phyloP scores from a whole-genome alignment of 495 filamentous ascomycete species.

The Tricharina praecox region DNA sequence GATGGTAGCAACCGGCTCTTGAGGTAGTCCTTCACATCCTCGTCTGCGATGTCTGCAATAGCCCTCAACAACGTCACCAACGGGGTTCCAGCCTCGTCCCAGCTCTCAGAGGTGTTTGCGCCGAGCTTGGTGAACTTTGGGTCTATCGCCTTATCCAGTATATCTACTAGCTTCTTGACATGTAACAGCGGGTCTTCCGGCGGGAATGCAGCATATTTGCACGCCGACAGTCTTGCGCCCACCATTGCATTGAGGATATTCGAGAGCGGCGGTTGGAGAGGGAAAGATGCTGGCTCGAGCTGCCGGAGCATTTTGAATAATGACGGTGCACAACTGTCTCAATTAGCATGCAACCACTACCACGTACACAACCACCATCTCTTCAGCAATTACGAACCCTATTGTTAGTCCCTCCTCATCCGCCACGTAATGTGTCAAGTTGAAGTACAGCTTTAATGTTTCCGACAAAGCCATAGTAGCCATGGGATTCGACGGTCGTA shows the following conservation, averaged over 20 bases:
- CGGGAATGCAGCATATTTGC: conserved; percentile 41
- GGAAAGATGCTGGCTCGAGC: conserved; percentile 37
- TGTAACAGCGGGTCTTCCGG: conserved; percentile 41
- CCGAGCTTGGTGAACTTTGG: conserved; percentile 5
- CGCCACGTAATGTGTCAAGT: conserved; percentile 46
- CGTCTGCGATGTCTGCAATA: conserved; percentile 56
- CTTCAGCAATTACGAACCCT: neutral
- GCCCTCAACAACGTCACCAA: conserved; percentile 54
- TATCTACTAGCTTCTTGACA: conserved; percentile 50
- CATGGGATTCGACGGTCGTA: conserved; percentile 37
- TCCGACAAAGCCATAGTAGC: conserved; percentile 67
- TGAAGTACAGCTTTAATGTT: conserved; percentile 77
- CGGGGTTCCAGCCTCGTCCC: conserved; percentile 53
- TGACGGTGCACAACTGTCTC: conserved; percentile 40
- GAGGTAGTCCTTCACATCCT: conserved; percentile 44
- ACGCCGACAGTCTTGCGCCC: conserved; percentile 46
- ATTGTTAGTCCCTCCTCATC: neutral
- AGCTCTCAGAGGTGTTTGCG: conserved; percentile 33
- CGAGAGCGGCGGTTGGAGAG: conserved; percentile 43
- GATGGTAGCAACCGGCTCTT: conserved; percentile 55
- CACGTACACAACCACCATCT: neutral
- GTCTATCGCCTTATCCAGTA: conserved; percentile 40
- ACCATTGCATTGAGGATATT: conserved; percentile 64
- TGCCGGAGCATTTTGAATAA: conserved; percentile 55
- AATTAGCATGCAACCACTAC: neutral